Percentiles rank a stretch among this genome's conserved stretches.
These are phyloP conservation scores for Stagonosporopsis vannaccii DNA, from an alignment of 2,329 filamentous ascomycete species.

Conservation along the genomic window DNA sequence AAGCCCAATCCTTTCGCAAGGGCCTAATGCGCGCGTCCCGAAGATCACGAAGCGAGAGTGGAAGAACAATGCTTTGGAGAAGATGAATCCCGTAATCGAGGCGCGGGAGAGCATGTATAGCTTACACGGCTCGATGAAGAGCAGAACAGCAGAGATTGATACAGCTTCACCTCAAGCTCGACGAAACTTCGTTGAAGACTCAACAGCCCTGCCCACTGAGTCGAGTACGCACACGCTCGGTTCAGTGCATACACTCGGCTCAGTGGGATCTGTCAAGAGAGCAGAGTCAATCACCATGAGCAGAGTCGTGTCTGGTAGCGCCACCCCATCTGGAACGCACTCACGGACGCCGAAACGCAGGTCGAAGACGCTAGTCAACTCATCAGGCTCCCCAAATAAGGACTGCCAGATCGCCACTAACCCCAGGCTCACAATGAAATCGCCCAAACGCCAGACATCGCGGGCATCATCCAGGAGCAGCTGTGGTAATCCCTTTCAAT, in stretches of 20 bases:
- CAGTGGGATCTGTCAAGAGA: conserved; percentile 36
- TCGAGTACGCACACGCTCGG: conserved; percentile 30
- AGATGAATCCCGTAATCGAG: conserved; percentile 40
- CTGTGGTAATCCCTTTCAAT: conserved; percentile 56
- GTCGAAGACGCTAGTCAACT: conserved; percentile 46
- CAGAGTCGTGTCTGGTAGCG: conserved; percentile 43
- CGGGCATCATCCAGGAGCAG: conserved; percentile 53
- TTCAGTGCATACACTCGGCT: conserved; percentile 8
- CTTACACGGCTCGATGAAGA: conserved; percentile 27
- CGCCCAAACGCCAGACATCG: conserved; percentile 49
- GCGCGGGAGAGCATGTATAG: conserved; percentile 20
- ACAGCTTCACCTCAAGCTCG: conserved; percentile 8
- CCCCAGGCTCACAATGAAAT: conserved; percentile 39
- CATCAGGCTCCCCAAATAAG: conserved; percentile 50
- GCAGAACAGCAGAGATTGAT: conserved; percentile 22
- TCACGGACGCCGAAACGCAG: conserved; percentile 47
- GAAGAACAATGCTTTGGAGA: conserved; percentile 42
- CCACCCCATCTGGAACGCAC: conserved; percentile 31
- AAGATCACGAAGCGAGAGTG: conserved; percentile 47
- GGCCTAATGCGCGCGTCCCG: conserved; percentile 39
- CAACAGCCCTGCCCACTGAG: conserved; percentile 12
- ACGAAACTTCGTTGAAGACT: conserved; percentile 4
- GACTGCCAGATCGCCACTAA: conserved; percentile 40
- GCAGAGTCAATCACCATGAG: conserved; percentile 47
- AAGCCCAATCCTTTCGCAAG: conserved; percentile 44